Evolutionary conservation across 108 stramenopile genomes (phyloP), one percentile per base, ranked within the genome.

Genomic region (Stephanodiscus triporus): DNA sequence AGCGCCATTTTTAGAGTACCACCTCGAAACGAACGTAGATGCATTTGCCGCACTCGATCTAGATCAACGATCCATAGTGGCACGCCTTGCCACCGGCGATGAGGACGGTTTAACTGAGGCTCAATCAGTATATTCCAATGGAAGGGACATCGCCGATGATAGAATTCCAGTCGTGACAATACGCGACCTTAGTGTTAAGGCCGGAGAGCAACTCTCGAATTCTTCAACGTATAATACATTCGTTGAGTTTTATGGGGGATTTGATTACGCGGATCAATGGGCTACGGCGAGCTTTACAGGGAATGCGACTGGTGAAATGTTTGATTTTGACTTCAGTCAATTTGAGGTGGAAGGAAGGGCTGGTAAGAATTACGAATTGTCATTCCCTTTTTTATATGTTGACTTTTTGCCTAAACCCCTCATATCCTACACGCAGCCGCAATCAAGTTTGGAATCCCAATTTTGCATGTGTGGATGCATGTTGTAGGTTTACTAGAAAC

Each of bases 261-360:
- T 8, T 62, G 68, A 69, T 34, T 69, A 69, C 61, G 68, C 68
- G 30, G 62, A 69, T 45, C 68, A 23, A 59, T 69, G 61, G 61
- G 45, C 57, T 20, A 29, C 26, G 68, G 68, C 68, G 60, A 62
- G 62, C 19, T 69, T 69, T 32, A 30, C 9, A 42, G 68, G 61
- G 61, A 19, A 6, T 16, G 10, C 61, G 36, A 45, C 13, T 36
- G 32, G 27, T 13, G 65, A 55, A 19, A 37, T 13, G 6, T 61
- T 61, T 37, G 13, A 45, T 45, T n/a, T 63, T 24, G 61, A 69
- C 19, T 69, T 69, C 29, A 43, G 59, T 23, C 11, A 69, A 22
- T 26, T 69, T 40, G 68, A 23, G 0, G 19, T 69, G 13, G 68
- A 69, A 22, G 68, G 68, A 40, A 69, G 68, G 61, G 68, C 60